Percentiles rank a stretch among this genome's conserved stretches.
phyloP scores from a whole-genome alignment of 148 eudicot genomes.

The Fallopia convolvulus region DNA sequence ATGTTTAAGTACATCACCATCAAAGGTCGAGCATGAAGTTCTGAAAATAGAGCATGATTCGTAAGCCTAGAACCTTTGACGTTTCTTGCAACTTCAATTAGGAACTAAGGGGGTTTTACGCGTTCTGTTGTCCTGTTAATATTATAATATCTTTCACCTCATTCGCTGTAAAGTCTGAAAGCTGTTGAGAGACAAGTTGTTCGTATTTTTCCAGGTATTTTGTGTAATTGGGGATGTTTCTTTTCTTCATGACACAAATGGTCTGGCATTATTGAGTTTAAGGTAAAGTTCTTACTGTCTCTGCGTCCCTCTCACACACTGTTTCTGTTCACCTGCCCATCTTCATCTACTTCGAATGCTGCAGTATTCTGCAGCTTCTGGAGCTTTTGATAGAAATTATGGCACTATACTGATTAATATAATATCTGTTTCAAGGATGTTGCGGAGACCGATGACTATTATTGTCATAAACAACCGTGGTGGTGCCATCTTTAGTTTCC shows the following conservation, averaged over 20 bases:
- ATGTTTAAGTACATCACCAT: background rate
- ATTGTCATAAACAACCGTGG: conserved; percentile 88
- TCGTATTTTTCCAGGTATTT: conserved; percentile 43
- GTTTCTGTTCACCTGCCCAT: background rate
- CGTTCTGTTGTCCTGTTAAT: background rate
- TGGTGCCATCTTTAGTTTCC: conserved; percentile 92
- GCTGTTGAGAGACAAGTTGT: background rate
- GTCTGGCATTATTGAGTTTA: conserved; percentile 63
- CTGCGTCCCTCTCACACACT: background rate
- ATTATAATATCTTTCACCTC: background rate
- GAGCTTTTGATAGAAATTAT: background rate
- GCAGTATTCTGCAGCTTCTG: background rate
- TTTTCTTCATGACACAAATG: conserved; percentile 94
- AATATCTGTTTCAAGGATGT: conserved; percentile 40
- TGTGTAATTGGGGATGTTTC: conserved; percentile 89
- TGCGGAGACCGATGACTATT: conserved; percentile 73
- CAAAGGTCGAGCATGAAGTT: background rate
- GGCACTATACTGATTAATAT: background rate
- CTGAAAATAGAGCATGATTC: background rate
- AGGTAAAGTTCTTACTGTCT: conserved; percentile 29
- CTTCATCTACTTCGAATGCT: background rate
- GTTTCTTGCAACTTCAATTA: background rate
- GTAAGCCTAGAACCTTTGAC: background rate
- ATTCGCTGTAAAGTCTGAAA: background rate
- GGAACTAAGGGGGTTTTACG: background rate